A percentile compares a stretch with the other conserved stretches of the same genome.
Conservation (phyloP, 148 eudicot genomes). For the Simmondsia chinensis region DNA sequence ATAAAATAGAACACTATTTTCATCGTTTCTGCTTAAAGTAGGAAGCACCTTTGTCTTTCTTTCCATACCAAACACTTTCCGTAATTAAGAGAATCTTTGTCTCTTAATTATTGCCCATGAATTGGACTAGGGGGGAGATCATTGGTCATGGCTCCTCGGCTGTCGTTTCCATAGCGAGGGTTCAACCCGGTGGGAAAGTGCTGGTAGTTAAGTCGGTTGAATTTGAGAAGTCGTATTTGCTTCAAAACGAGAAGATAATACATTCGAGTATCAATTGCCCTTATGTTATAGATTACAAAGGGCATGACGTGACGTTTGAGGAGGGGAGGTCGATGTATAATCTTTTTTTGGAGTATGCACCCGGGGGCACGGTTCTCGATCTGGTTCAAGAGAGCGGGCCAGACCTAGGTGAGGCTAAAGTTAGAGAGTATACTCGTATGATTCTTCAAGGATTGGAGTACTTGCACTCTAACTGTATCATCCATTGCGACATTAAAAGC, state of each 20-base stretch:
- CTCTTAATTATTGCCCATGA: slow-evolving; percentile 8
- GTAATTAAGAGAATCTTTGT: too few species aligned
- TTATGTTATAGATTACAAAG: slow-evolving; percentile 21
- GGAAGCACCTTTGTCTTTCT: too few species aligned
- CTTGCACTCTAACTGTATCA: slow-evolving; percentile 17
- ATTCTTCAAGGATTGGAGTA: slow-evolving; percentile 18
- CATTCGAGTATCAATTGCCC: slow-evolving; percentile 16
- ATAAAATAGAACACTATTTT: too few species aligned
- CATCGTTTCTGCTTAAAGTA: too few species aligned
- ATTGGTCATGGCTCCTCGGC: slow-evolving; percentile 28
- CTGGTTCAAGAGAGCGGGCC: slow-evolving; percentile 2
- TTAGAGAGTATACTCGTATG: neutral
- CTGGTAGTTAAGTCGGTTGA: slow-evolving; percentile 11
- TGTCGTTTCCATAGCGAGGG: slow-evolving; percentile 11
- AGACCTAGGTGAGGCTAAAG: slow-evolving; percentile 1
- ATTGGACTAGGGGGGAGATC: slow-evolving; percentile 21
- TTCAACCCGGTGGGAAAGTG: neutral
- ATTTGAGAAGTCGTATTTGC: slow-evolving; percentile 3
- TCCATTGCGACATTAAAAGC: slow-evolving; percentile 29
- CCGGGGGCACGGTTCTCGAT: slow-evolving; percentile 13
- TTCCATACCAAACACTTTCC: too few species aligned
- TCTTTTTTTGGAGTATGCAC: slow-evolving; percentile 22
- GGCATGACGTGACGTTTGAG: slow-evolving; percentile 15
- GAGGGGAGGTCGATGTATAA: slow-evolving; percentile 14
- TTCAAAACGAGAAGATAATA: slow-evolving; percentile 14